Conservation (phyloP, 306 rosid genomes). For the Lotus japonicus region DNA sequence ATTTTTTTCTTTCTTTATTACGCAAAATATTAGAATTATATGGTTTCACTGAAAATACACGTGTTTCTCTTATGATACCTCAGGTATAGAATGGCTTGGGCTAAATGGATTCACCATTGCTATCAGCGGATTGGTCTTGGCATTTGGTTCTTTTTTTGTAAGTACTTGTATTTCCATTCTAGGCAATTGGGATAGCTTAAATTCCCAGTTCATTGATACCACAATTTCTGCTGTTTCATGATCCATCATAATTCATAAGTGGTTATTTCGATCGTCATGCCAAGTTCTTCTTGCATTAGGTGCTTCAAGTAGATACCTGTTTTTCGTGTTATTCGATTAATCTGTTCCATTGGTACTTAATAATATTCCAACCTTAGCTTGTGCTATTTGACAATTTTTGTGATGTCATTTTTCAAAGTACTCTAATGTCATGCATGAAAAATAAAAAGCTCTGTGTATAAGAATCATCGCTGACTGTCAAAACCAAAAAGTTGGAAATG, state of each 20-base stretch:
- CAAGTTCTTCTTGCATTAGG: neutral
- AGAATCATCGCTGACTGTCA: neutral
- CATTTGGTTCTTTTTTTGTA: slow-evolving; percentile 68
- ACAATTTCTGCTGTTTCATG: neutral
- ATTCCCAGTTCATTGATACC: neutral
- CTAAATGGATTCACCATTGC: slow-evolving; percentile 37
- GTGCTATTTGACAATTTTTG: neutral
- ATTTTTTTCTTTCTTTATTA: neutral
- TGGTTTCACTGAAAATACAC: neutral
- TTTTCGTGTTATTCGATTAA: neutral
- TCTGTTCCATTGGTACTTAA: neutral
- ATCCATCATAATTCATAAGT: neutral
- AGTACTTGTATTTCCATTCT: slow-evolving; percentile 26
- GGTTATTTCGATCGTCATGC: neutral
- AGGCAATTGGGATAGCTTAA: neutral
- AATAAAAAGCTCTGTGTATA: neutral
- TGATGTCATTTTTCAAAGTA: neutral
- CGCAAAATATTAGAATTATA: neutral
- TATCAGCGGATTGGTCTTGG: slow-evolving; percentile 41
- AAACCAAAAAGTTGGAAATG: neutral
- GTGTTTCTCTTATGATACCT: slow-evolving; percentile 23
- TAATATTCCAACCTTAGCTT: neutral
- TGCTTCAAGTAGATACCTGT: neutral
- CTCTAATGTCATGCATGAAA: neutral
- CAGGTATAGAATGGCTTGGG: slow-evolving; percentile 75